phyloP scores from a whole-genome alignment of 2,329 filamentous ascomycete genomes.

The Microcyclosporella mali region DNA sequence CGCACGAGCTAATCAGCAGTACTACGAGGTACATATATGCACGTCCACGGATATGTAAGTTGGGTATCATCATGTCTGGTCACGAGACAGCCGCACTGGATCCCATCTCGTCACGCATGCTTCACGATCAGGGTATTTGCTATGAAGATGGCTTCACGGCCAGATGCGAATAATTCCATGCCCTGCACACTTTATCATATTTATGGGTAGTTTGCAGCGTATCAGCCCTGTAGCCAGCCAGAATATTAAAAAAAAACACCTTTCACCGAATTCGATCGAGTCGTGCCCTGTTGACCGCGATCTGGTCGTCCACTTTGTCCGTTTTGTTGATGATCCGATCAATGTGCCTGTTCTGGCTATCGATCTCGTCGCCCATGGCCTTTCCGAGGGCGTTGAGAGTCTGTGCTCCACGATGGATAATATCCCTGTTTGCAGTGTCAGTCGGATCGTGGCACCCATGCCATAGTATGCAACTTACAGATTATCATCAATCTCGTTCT shows the following conservation, averaged over 20 bases:
- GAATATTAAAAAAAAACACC: background rate
- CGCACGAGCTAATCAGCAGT: too few relatives aligned
- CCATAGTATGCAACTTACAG: conserved; percentile 19
- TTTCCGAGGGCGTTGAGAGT: conserved; percentile 67
- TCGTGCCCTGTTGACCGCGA: conserved; percentile 69
- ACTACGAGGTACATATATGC: too few relatives aligned
- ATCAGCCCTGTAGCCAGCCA: too few relatives aligned
- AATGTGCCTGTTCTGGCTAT: conserved; percentile 70
- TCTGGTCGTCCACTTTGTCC: conserved; percentile 74
- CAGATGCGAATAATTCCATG: too few relatives aligned
- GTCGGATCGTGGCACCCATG: background rate
- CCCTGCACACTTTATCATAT: too few relatives aligned
- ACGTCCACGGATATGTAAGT: too few relatives aligned
- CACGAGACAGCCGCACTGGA: too few relatives aligned
- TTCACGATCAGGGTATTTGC: too few relatives aligned
- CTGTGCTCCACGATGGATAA: conserved; percentile 55
- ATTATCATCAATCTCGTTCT: conserved; percentile 39
- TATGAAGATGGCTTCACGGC: too few relatives aligned
- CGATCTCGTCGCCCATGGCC: conserved; percentile 69
- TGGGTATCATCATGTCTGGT: too few relatives aligned
- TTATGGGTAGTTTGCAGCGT: too few relatives aligned
- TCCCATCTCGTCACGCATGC: too few relatives aligned
- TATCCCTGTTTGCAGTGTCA: conserved; percentile 35
- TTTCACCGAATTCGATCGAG: conserved; percentile 56
- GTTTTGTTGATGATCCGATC: conserved; percentile 64